Conservation (phyloP, 169 alveolate species). For the Plasmodium chabaudi region DNA sequence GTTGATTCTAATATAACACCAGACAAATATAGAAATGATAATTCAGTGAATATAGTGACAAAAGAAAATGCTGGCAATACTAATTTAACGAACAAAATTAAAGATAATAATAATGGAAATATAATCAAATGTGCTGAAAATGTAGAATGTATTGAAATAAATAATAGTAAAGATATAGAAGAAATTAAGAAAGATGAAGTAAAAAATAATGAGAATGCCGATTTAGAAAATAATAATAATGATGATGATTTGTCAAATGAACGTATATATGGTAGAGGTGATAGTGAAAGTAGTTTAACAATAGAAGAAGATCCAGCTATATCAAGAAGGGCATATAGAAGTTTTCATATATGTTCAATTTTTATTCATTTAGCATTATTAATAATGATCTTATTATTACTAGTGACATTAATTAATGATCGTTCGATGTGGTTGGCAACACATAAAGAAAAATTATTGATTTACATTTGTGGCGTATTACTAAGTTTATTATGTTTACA, state of each 20-base stretch:
- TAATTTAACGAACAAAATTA: neutral
- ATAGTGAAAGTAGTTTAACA: constrained; percentile 39
- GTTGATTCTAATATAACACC: neutral
- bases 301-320: constrained; percentile 56
- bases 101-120: neutral
- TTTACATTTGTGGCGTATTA: constrained; percentile 36
- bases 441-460: constrained; percentile 20
- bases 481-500: constrained; percentile 39
- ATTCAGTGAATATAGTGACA: neutral
- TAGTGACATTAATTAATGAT: constrained; percentile 42
- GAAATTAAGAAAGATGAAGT: neutral
- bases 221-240: neutral
- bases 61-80: neutral
- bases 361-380: constrained; percentile 59
- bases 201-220: neutral
- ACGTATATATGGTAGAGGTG: constrained; percentile 19
- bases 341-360: constrained; percentile 63
- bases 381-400: constrained; percentile 33
- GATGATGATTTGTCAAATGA: constrained; percentile 1
- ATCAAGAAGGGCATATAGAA: constrained; percentile 68
- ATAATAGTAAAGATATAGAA: neutral
- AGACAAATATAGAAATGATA: neutral
- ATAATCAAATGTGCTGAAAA: neutral
- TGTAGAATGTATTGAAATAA: neutral
- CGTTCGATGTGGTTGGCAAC: neutral